phyloP scores from a whole-genome alignment of 257 asterid species.

The Lavandula angustifolia region DNA sequence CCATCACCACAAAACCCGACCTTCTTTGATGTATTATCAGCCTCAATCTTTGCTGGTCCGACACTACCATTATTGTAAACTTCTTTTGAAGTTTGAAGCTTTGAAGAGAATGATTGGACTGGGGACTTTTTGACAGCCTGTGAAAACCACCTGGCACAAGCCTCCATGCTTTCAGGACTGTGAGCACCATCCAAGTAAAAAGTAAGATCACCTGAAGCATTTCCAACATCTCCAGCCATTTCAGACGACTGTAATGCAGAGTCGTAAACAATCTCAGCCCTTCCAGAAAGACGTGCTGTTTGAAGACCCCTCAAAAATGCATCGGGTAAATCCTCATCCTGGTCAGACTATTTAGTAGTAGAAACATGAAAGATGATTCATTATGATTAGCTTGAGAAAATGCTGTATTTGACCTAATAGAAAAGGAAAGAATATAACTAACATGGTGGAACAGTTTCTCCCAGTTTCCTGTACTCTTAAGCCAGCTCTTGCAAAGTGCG shows the following conservation, averaged over 20 bases:
- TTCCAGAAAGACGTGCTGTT: conserved; percentile 77
- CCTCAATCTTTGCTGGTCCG: conserved; percentile 29
- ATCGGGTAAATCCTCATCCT: conserved; percentile 56
- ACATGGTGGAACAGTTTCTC: conserved; percentile 61
- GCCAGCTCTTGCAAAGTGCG: conserved; percentile 85
- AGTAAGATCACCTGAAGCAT: conserved; percentile 57
- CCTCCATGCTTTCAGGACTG: conserved; percentile 96
- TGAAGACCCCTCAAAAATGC: conserved; percentile 80
- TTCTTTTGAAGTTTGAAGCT: conserved; percentile 31
- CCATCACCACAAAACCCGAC: conserved; percentile 40
- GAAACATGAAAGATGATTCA: background rate
- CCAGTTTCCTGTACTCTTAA: conserved; percentile 67
- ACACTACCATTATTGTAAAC: conserved; percentile 41
- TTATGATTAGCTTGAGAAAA: conserved; percentile 1
- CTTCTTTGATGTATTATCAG: conserved; percentile 57
- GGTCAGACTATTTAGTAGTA: conserved; percentile 39
- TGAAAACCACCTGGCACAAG: conserved; percentile 88
- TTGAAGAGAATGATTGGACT: conserved; percentile 29
- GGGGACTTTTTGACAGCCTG: conserved; percentile 51
- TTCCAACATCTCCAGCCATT: conserved; percentile 30
- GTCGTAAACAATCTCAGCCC: conserved; percentile 74
- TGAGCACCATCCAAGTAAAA: conserved; percentile 95
- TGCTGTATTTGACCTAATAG: background rate
- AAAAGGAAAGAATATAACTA: conserved; percentile 38
- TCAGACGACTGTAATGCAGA: conserved; percentile 34